These are phyloP conservation scores for Ustilago bromivora DNA, from an alignment of 1,284 basidiomycete genomes.

Conservation along the genomic window DNA sequence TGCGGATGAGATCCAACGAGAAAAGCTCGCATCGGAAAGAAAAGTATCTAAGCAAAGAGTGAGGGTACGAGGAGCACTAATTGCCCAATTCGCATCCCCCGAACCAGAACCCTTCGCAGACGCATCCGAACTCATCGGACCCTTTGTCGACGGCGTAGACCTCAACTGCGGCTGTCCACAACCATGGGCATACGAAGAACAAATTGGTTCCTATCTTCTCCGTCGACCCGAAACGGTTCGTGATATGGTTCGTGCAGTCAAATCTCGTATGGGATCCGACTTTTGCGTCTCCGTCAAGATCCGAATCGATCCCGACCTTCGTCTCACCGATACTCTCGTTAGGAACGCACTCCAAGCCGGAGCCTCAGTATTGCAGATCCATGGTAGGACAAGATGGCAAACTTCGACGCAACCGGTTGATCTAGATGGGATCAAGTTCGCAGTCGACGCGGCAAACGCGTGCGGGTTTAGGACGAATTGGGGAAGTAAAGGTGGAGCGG, in stretches of 20 bases:
- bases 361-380: slow-evolving; percentile 73
- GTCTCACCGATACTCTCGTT: slow-evolving; percentile 73
- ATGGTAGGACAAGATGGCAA: slow-evolving; percentile 75
- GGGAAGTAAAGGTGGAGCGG: slow-evolving; percentile 48
- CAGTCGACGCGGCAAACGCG: slow-evolving; percentile 71
- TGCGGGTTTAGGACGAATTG: slow-evolving; percentile 54
- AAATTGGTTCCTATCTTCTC: slow-evolving; percentile 75
- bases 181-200: slow-evolving; percentile 71
- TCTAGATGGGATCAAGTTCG: slow-evolving; percentile 73
- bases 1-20: slow-evolving; percentile 22
- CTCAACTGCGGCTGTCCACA: slow-evolving; percentile 73
- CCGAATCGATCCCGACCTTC: slow-evolving; percentile 73
- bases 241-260: slow-evolving; percentile 74
- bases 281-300: slow-evolving; percentile 76
- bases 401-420: slow-evolving; percentile 73
- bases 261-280: slow-evolving; percentile 73
- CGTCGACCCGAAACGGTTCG: slow-evolving; percentile 74
- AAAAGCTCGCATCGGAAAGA: slow-evolving; percentile 7
- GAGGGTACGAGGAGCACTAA: slow-evolving; percentile 72
- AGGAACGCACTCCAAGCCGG: slow-evolving; percentile 72
- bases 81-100: slow-evolving; percentile 75
- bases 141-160: slow-evolving; percentile 74
- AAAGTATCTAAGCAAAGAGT: slow-evolving; percentile 34
- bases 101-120: slow-evolving; percentile 73
- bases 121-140: slow-evolving; percentile 74